Evolutionary conservation across 192 early-diverging fungal species (phyloP).

Genomic region (Coemansia asiatica): DNA sequence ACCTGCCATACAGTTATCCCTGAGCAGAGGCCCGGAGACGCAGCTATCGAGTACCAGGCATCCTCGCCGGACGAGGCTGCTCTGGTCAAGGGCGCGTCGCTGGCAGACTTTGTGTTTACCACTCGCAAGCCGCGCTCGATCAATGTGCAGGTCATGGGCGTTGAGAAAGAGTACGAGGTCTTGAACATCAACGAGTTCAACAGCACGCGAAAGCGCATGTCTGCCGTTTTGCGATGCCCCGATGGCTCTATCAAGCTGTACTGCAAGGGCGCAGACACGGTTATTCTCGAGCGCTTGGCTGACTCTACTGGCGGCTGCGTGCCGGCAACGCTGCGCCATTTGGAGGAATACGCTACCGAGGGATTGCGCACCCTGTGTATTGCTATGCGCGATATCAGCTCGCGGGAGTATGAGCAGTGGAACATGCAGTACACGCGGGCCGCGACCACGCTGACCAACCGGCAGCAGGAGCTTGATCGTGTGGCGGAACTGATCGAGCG

Average conservation of each 20-base stretch:
- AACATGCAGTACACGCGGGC: conserved; percentile 79
- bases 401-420: conserved; percentile 87
- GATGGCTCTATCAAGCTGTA: conserved; percentile 85
- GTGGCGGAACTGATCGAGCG: conserved; percentile 96
- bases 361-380: conserved; percentile 95
- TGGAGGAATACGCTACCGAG: conserved; percentile 95
- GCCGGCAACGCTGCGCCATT: conserved; percentile 64
- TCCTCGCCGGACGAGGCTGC: conserved; percentile 97
- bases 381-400: conserved; percentile 88
- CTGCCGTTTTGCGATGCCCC: conserved; percentile 81
- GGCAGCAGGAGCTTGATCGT: conserved; percentile 82
- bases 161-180: conserved; percentile 80
- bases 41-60: conserved; percentile 87
- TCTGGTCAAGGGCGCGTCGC: conserved; percentile 74
- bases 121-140: conserved; percentile 56
- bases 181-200: conserved; percentile 98
- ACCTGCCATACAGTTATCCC: conserved; percentile 99
- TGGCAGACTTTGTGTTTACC: conserved; percentile 67
- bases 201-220: conserved; percentile 98
- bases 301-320: conserved; percentile 67
- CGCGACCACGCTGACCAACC: conserved; percentile 87
- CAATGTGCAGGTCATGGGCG: conserved; percentile 31
- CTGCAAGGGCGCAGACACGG: conserved; percentile 98
- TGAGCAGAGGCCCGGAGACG: conserved; percentile 62
- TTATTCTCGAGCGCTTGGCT: conserved; percentile 87